Evolutionary conservation across 805 yeast species (phyloP).

Genomic region (Metschnikowia reukaufii): DNA sequence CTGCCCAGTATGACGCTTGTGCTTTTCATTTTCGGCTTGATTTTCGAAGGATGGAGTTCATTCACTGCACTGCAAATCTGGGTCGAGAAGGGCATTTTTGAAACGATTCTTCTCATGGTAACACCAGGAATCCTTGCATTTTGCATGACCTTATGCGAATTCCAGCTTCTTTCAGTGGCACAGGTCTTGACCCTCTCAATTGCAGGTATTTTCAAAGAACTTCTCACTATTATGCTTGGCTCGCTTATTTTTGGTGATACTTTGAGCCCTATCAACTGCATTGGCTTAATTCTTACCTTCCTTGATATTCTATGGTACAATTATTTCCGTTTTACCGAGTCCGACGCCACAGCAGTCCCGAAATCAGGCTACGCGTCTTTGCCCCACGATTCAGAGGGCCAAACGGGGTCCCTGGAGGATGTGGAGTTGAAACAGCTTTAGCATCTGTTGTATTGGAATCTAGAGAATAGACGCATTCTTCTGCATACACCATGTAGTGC

Average conservation of each 20-base stretch:
- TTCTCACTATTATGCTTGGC: constrained; percentile 76
- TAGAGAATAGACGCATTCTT: background rate
- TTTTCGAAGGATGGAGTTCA: constrained; percentile 64
- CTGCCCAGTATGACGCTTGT: constrained; percentile 80
- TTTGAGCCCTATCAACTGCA: constrained; percentile 61
- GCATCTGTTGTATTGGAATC: background rate
- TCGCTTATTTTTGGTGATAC: constrained; percentile 70
- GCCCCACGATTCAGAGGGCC: constrained; percentile 14
- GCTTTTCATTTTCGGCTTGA: constrained; percentile 59
- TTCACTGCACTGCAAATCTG: constrained; percentile 61
- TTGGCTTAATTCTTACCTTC: constrained; percentile 76
- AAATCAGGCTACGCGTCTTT: constrained; percentile 10
- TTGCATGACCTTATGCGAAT: constrained; percentile 86
- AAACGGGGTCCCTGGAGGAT: constrained; percentile 8
- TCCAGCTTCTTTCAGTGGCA: constrained; percentile 75
- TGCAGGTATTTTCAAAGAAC: constrained; percentile 91
- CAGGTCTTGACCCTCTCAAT: constrained; percentile 83
- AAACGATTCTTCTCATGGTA: constrained; percentile 58
- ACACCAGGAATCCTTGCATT: constrained; percentile 89
- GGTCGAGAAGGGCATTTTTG: constrained; percentile 55
- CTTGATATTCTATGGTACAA: constrained; percentile 84
- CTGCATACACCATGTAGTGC: background rate
- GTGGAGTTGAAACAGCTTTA: constrained; percentile 18
- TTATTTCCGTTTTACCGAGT: constrained; percentile 49
- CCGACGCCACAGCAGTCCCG: constrained; percentile 11